Percentiles rank a stretch among this genome's conserved stretches.
Evolutionary conservation across 192 early-diverging fungal species (phyloP).

Genomic region (Coemansia guatemalensis): DNA sequence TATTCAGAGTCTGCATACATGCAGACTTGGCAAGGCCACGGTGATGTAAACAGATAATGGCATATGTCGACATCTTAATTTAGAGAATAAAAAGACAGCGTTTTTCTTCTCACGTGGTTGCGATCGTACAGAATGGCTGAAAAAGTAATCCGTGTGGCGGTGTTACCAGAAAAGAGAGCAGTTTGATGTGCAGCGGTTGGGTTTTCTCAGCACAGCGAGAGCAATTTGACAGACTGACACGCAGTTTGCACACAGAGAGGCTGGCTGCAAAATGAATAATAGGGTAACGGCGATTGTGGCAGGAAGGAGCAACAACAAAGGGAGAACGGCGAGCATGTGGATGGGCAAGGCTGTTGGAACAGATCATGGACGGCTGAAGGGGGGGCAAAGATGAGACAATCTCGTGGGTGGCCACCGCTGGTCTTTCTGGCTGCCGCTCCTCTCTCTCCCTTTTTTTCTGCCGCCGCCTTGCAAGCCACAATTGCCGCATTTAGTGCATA

Average conservation of each 20-base stretch:
- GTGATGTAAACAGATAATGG: too few species aligned
- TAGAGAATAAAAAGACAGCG: too few species aligned
- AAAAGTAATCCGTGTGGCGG: too few species aligned
- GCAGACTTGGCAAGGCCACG: too few species aligned
- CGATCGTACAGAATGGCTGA: too few species aligned
- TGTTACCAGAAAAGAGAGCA: not conserved
- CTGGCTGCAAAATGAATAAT: not conserved
- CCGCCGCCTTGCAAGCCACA: constrained; percentile 11
- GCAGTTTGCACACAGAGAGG: too few species aligned
- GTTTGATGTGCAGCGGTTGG: not conserved
- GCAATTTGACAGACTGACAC: too few species aligned
- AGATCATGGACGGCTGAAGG: not conserved
- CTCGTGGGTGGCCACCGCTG: constrained; percentile 4
- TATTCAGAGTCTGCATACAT: too few species aligned
- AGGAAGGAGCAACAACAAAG: not conserved
- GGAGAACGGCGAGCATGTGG: not conserved
- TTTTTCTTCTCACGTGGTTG: too few species aligned
- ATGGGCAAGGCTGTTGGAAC: not conserved
- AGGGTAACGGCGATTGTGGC: not conserved
- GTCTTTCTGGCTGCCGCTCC: not conserved
- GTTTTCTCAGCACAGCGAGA: too few species aligned
- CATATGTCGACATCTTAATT: too few species aligned
- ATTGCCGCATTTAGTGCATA: constrained; percentile 14
- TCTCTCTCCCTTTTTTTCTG: not conserved
- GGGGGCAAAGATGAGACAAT: not conserved